Evolutionary conservation across 768 basidiomycete species (phyloP), one percentile per base, ranked within the genome.

Genomic region (Leccinum olivaceopallidum): DNA sequence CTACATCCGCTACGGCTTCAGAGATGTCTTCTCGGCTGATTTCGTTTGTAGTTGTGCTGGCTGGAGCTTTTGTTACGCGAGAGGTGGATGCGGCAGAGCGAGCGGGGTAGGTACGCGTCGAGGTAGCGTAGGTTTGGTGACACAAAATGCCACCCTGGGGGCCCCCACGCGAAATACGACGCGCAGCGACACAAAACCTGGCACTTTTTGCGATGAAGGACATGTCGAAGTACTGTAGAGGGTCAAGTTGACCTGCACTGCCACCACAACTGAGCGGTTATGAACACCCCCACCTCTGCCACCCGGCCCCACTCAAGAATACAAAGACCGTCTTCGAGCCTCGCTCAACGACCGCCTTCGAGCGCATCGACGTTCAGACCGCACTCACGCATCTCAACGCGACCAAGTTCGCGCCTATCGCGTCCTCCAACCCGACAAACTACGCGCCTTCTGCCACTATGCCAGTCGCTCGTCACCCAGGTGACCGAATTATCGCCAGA

Each of bases 381-480:
- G 61, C 80, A 63, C 16, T 73, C 66, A 57, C 78, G 66, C 62
- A 71, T 63, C 57, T 77, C 66, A 64, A 69, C 69, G 14, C 72
- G 79, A 28, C 78, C 78, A 32, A 69, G 70, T 64, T 83, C 78
- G 66, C 83, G 60, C 69, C 71, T 77, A 3, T 84, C 85, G 32
- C 80, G 84, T 30, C 81, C 83, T 44, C 75, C 83, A 2, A 83
- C 84, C 16, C 73, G 78, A 49, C 80, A 81, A 50, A 65, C 76
- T 5, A 78, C 84, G 6, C 81, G 85, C 20, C 72, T 90, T 10
- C 64, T 82, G 2, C 83, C 86, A 1, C 69, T 82, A 44, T 82
- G 80, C 57, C 85, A 87, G 58, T 70, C 76, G 0, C 76, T 92
- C 20, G 84, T 82, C 57, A 74, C 75, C 5, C 85, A 87, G 47